Evolutionary conservation across 345 rosid genomes (phyloP).

Genomic region (Combretum micranthum): DNA sequence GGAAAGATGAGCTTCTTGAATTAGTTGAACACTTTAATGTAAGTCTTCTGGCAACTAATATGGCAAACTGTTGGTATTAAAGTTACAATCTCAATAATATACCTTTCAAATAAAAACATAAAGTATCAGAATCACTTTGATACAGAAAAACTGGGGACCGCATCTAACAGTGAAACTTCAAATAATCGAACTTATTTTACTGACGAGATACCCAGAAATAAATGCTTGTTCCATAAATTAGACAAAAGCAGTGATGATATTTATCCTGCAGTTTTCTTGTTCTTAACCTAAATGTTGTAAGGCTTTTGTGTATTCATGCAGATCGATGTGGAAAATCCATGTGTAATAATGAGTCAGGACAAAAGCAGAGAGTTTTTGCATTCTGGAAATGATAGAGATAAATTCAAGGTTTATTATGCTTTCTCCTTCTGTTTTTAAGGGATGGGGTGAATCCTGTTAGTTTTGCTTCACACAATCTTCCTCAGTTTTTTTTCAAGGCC

Average conservation of each 20-base stretch:
- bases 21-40: slow-evolving; percentile 87
- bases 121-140: too few relatives aligned
- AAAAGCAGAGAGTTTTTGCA: slow-evolving; percentile 96
- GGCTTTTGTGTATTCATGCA: slow-evolving; percentile 16
- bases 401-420: slow-evolving; percentile 58
- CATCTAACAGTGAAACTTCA: too few relatives aligned
- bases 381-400: slow-evolving; percentile 94
- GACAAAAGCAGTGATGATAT: too few relatives aligned
- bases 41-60: slow-evolving; percentile 22
- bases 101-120: too few relatives aligned
- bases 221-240: too few relatives aligned
- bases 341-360: slow-evolving; percentile 97
- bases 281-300: not conserved
- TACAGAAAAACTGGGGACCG: too few relatives aligned
- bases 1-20: slow-evolving; percentile 81
- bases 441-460: not conserved
- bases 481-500: slow-evolving; percentile 92
- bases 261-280: too few relatives aligned
- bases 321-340: slow-evolving; percentile 99
- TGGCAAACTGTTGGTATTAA: too few relatives aligned
- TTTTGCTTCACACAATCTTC: slow-evolving; percentile 21
- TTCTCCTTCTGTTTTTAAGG: slow-evolving; percentile 4
- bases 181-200: too few relatives aligned
- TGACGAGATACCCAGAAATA: too few relatives aligned
- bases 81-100: too few relatives aligned